phyloP scores from a whole-genome alignment of 2,329 filamentous ascomycete genomes.

The Alternaria sp. region DNA sequence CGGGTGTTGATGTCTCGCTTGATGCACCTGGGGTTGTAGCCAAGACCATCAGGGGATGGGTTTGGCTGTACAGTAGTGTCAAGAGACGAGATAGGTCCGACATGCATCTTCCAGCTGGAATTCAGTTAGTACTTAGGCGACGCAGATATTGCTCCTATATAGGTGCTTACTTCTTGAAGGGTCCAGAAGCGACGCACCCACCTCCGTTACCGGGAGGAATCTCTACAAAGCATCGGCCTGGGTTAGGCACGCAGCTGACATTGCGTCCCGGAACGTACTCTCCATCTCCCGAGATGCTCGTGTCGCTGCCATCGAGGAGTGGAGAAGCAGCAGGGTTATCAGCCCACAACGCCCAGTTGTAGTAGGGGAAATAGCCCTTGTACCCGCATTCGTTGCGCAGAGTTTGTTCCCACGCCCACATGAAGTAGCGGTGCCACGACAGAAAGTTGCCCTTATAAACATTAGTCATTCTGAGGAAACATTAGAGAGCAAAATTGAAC shows the following conservation, averaged over 20 bases:
- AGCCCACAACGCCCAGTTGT: slow-evolving; percentile 13
- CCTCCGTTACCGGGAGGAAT: slow-evolving; percentile 58
- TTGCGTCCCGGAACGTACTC: slow-evolving; percentile 6
- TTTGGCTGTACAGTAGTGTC: slow-evolving; percentile 39
- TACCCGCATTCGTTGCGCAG: slow-evolving; percentile 50
- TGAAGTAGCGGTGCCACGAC: slow-evolving; percentile 54
- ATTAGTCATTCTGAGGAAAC: slow-evolving; percentile 15
- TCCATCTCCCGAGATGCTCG: slow-evolving; percentile 10
- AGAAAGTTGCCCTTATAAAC: slow-evolving; percentile 38
- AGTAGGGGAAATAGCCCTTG: slow-evolving; percentile 11
- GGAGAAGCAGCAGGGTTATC: slow-evolving; percentile 6
- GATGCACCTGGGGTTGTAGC: slow-evolving; percentile 50
- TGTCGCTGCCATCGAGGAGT: slow-evolving; percentile 11
- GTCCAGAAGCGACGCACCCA: slow-evolving; percentile 62
- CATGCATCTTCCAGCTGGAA: slow-evolving; percentile 46
- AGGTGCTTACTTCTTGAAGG: slow-evolving; percentile 22
- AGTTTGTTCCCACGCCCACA: slow-evolving; percentile 53
- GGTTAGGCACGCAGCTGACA: not conserved
- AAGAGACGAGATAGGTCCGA: slow-evolving; percentile 58
- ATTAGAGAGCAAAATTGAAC: not conserved
- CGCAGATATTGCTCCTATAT: slow-evolving; percentile 41
- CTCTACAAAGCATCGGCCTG: slow-evolving; percentile 3
- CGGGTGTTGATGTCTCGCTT: slow-evolving; percentile 46
- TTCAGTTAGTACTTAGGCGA: too few relatives aligned
- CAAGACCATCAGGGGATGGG: slow-evolving; percentile 35